Percentiles rank a stretch among this genome's conserved stretches.
Evolutionary conservation across 139 green algal species (phyloP).

Genomic region (Chlorella sp.): DNA sequence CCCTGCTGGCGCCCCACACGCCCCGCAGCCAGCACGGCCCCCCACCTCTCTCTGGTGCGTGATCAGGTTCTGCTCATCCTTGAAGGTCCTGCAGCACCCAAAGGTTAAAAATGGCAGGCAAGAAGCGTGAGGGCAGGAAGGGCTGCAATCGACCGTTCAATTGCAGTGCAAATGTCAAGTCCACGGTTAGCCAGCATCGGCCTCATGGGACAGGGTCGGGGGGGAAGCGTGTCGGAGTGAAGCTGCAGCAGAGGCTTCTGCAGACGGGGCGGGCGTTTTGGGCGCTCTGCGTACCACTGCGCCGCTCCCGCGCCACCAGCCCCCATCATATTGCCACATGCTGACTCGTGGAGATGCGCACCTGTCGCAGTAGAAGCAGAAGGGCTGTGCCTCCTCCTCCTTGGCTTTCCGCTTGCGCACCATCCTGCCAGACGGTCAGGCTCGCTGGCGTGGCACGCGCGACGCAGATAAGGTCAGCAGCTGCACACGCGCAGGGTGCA

Average conservation of each 20-base stretch:
- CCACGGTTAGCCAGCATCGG: too few relatives aligned
- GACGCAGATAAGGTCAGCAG: too few relatives aligned
- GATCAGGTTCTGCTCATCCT: slow-evolving; percentile 89
- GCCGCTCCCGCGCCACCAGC: neutral
- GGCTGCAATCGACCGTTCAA: too few relatives aligned
- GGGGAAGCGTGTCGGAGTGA: too few relatives aligned
- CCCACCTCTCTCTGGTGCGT: slow-evolving; percentile 72
- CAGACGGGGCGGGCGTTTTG: neutral
- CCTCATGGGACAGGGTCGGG: too few relatives aligned
- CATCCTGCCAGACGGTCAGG: slow-evolving; percentile 32
- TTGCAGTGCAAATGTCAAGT: too few relatives aligned
- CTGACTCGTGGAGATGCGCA: neutral
- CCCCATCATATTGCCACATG: neutral
- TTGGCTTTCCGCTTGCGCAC: slow-evolving; percentile 73
- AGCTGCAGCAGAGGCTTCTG: neutral
- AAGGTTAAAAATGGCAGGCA: neutral
- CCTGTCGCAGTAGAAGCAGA: slow-evolving; percentile 92
- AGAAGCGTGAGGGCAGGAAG: neutral
- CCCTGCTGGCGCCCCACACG: too few relatives aligned
- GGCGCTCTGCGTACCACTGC: too few relatives aligned
- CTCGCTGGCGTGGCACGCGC: neutral
- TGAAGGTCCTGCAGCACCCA: slow-evolving; percentile 58
- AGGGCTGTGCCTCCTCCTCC: slow-evolving; percentile 58
- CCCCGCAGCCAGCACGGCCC: too few relatives aligned
- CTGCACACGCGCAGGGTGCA: too few relatives aligned